Evolutionary conservation across 805 yeast species (phyloP), one percentile per base, ranked within the genome.

Genomic region (Barnettozyma wickerhamii): DNA sequence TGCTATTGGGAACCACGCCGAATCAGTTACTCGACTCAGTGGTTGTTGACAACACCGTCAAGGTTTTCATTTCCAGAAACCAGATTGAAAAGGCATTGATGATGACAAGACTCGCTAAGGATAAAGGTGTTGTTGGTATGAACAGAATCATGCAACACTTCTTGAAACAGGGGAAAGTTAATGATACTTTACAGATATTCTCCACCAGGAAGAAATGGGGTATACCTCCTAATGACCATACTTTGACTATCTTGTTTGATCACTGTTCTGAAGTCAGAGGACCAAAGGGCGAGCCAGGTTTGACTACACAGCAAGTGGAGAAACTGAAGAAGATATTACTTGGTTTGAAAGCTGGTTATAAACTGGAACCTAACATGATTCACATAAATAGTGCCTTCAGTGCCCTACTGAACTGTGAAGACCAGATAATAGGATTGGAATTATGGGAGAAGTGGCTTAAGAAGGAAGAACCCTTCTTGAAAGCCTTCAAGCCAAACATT

Each of bases 181-280:
- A 71, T 33, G 67, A 65, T 7, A 83, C 84, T 0, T 41, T 81
- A 19, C 74, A 74, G 30, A 48, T 75, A 15, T 69, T 70, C 44
- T 68, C 71, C 37, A 70, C 74, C 61, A 64, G 86, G 37, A 79
- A 77, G 49, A 82, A 80, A 54, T 74, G 85, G 79, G 74, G 73
- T 1, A 68, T 79, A 10, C 71, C 72, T 2, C 63, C 71, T 5
- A 75, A 80, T 49, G 72, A 75, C 19, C 65, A 68, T 24, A 63
- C 76, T 3, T 53, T 68, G 35, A 74, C 75, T 6, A 67, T 74
- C 5, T 38, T 76, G 7, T 71, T 76, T 37, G 59, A 66, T 29
- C 77, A 75, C 0, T 62, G 71, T 42, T 64, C 76, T 1, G 60
- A 62, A 7, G 54, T 56, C n/a, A 42, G 48, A 41, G 52, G 26